Evolutionary conservation across 768 basidiomycete genomes (phyloP).

Genomic region (Epithele typhae): DNA sequence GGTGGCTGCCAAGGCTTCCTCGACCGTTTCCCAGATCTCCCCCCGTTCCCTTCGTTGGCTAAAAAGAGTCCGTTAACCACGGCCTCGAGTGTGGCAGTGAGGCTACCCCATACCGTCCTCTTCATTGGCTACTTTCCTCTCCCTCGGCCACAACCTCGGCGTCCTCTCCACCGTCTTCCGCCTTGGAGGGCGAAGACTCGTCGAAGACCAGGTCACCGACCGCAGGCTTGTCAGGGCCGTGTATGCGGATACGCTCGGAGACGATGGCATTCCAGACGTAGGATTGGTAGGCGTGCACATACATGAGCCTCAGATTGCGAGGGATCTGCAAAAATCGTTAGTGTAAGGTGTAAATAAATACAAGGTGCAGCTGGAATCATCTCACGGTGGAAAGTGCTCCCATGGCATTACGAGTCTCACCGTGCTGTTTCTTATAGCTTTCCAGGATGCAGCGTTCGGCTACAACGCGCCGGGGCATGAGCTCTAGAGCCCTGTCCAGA

Average conservation of each 20-base stretch:
- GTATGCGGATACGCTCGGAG: conserved; percentile 83
- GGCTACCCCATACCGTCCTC: conserved; percentile 15
- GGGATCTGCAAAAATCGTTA: conserved; percentile 64
- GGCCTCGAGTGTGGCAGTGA: not conserved
- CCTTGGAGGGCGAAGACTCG: conserved; percentile 25
- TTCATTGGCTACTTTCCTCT: conserved; percentile 15
- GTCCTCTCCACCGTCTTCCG: conserved; percentile 29
- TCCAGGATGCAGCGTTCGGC: conserved; percentile 93
- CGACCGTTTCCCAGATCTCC: conserved; percentile 21
- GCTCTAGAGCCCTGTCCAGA: conserved; percentile 71
- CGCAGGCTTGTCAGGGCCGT: conserved; percentile 69
- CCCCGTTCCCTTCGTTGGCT: conserved; percentile 12
- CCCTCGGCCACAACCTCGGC: conserved; percentile 22
- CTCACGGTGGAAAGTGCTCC: conserved; percentile 81
- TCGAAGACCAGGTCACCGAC: conserved; percentile 92
- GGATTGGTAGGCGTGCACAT: conserved; percentile 97
- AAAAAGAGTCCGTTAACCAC: not conserved
- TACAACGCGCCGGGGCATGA: conserved; percentile 88
- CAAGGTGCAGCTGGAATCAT: not conserved
- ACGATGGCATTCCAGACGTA: conserved; percentile 98
- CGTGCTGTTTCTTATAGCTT: conserved; percentile 77
- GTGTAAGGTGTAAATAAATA: conserved; percentile 4
- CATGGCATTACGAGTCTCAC: conserved; percentile 78
- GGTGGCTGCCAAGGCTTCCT: conserved; percentile 60
- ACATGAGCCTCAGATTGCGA: conserved; percentile 92